Conservation (phyloP, 2,329 filamentous ascomycete species). For the Fusarium phyllophilum region DNA sequence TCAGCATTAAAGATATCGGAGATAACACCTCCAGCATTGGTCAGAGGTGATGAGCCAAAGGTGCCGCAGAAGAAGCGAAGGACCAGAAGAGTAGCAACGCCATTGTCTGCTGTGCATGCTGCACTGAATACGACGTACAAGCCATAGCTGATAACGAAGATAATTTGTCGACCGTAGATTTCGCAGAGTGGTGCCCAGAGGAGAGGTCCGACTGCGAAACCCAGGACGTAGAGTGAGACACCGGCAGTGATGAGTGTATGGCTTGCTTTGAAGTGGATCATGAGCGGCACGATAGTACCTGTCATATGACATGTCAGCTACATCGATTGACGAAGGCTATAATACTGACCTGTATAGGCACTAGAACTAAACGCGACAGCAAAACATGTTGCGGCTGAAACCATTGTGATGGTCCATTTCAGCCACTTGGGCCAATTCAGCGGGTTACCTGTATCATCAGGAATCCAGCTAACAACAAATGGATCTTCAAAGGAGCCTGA, state of each 20-base stretch:
- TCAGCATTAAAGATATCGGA: constrained; percentile 69
- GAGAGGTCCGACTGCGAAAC: constrained; percentile 70
- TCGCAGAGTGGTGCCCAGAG: constrained; percentile 75
- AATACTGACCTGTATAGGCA: constrained; percentile 67
- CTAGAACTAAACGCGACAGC: constrained; percentile 76
- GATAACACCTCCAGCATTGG: constrained; percentile 70
- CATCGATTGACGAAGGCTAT: accelerated
- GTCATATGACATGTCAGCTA: neutral
- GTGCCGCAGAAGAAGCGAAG: constrained; percentile 73
- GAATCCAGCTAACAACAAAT: constrained; percentile 74
- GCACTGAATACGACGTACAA: constrained; percentile 70
- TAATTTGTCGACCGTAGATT: constrained; percentile 68
- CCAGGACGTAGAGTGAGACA: constrained; percentile 71
- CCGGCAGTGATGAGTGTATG: constrained; percentile 67
- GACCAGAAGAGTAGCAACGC: constrained; percentile 69
- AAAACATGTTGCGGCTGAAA: constrained; percentile 73
- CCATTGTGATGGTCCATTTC: constrained; percentile 73
- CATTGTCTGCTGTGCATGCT: constrained; percentile 65
- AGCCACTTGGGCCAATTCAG: constrained; percentile 63
- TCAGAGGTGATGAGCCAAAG: constrained; percentile 70
- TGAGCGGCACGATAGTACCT: constrained; percentile 58
- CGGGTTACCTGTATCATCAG: constrained; percentile 73
- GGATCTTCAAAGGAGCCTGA: constrained; percentile 73
- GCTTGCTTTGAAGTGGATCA: constrained; percentile 63
- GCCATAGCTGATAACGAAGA: constrained; percentile 68